Evolutionary conservation across 169 alveolate genomes (phyloP), one percentile per base, ranked within the genome.

Genomic region (Eimeria tenella): DNA sequence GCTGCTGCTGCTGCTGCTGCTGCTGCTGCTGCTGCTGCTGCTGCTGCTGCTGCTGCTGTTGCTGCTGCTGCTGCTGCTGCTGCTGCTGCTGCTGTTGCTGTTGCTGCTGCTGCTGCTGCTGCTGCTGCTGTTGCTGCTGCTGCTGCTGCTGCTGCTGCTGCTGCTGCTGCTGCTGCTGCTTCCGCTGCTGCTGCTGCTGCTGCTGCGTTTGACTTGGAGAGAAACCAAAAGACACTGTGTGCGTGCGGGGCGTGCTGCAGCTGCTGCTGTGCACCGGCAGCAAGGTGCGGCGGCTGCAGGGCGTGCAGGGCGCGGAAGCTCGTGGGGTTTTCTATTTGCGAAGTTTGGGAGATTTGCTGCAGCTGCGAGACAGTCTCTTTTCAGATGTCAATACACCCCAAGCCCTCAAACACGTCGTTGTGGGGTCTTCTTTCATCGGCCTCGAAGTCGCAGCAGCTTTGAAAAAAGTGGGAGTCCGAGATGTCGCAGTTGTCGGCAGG

Each of bases 391-490:
- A 21, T 75, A 87, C 63, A 21, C 21, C 65, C 58, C 62, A 0
- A 17, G 73, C 63, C 77, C 52, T 23, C 25, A 19, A 21, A 17
- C 87, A 89, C 73, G 96, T 92, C 11, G 75, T 94, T 17, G 60
- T 94, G 13, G 96, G 96, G n/a, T 82, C 95, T n/a, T 92, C 95
- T 21, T 94, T 94, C 25, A 73, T 91, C 52, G 96, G 96, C 42
- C 42, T 91, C 50, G 96, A 94, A 74, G 49, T 83, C 74, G 96
- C 96, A 0, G 52, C 95, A 25, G 94, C 95, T 8, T 55, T 94
- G 23, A 75, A 63, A 6, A 79, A 75, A 23, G 23, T 53, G 50
- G 95, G 95, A 6, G 95, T 68, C 31, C 10, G n/a, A 71, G 17
- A 91, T 50, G 94, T 94, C 82, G 70, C 94, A 4, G 93, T 94